A percentile compares a stretch with the other conserved stretches of the same genome.
These are phyloP conservation scores for Lunularia cruciata DNA, from an alignment of 225 moss, liverwort and hornwort species.

Conservation along the genomic window DNA sequence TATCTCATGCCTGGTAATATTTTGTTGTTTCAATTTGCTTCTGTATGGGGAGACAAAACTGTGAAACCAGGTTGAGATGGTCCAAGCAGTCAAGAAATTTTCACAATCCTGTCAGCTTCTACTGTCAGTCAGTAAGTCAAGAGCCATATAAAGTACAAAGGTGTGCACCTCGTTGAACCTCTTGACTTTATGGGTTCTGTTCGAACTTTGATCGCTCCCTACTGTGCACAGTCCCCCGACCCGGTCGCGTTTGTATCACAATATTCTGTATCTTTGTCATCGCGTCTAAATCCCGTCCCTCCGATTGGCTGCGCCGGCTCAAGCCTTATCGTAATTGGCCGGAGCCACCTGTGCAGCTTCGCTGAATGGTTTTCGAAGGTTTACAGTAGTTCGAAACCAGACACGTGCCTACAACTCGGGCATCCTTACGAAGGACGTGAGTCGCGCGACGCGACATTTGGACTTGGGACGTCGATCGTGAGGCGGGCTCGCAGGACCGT, in stretches of 20 bases:
- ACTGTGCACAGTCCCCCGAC: too few relatives aligned
- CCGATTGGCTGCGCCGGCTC: background rate
- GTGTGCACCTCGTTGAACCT: too few relatives aligned
- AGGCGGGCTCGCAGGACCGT: background rate
- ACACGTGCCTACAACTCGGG: background rate
- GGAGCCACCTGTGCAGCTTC: too few relatives aligned
- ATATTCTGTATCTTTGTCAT: background rate
- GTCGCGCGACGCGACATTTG: background rate
- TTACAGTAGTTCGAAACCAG: too few relatives aligned
- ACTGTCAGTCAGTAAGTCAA: too few relatives aligned
- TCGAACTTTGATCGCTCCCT: background rate
- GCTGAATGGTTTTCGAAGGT: too few relatives aligned
- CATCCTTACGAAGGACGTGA: background rate
- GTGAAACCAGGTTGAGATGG: background rate
- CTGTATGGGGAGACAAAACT: background rate
- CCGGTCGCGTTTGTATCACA: too few relatives aligned
- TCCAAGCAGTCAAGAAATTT: background rate
- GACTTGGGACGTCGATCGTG: too few relatives aligned
- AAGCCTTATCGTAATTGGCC: background rate
- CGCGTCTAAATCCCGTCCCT: background rate
- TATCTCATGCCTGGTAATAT: background rate
- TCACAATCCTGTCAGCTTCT: too few relatives aligned
- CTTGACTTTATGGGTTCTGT: background rate
- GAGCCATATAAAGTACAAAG: too few relatives aligned
- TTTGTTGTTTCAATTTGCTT: background rate